A percentile compares a stretch with the other conserved stretches of the same genome.
phyloP scores from a whole-genome alignment of 345 rosid species.

The Syzygium grande region DNA sequence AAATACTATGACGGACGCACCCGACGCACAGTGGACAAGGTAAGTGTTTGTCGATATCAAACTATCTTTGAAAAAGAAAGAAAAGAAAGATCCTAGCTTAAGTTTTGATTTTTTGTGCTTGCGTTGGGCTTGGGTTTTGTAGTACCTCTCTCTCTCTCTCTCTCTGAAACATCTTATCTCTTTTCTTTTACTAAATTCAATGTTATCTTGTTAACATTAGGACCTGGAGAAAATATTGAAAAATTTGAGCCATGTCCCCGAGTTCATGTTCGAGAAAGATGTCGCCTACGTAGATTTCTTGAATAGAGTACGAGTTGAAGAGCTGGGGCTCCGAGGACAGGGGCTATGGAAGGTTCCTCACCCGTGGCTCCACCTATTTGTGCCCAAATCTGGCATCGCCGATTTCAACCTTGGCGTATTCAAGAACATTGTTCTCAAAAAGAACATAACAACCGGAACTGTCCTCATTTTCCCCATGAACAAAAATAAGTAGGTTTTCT shows the following conservation, averaged over 20 bases:
- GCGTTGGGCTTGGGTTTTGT: background rate
- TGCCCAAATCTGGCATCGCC: conserved; percentile 27
- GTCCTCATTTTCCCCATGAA: conserved; percentile 11
- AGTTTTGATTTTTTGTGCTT: background rate
- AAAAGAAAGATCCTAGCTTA: background rate
- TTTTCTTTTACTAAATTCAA: background rate
- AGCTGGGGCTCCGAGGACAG: conserved; percentile 14
- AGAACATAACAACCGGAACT: conserved; percentile 6
- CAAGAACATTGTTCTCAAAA: conserved; percentile 19
- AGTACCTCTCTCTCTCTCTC: background rate
- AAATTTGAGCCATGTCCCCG: conserved; percentile 7
- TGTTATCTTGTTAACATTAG: background rate
- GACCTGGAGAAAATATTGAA: conserved; percentile 9
- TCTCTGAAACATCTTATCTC: background rate
- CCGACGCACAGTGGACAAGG: background rate
- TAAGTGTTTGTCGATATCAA: background rate
- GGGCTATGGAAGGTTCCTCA: conserved; percentile 36
- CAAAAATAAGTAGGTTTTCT: conserved; percentile 5
- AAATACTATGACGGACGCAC: background rate
- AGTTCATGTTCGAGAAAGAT: conserved; percentile 20
- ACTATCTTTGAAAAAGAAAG: background rate
- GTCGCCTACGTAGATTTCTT: conserved; percentile 24
- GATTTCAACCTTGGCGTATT: conserved; percentile 29
- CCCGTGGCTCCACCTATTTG: conserved; percentile 35
- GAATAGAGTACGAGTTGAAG: conserved; percentile 19